A percentile compares a stretch with the other conserved stretches of the same genome.
phyloP scores from a whole-genome alignment of 768 basidiomycete genomes.

The Lanmaoa pseudosensibilis region DNA sequence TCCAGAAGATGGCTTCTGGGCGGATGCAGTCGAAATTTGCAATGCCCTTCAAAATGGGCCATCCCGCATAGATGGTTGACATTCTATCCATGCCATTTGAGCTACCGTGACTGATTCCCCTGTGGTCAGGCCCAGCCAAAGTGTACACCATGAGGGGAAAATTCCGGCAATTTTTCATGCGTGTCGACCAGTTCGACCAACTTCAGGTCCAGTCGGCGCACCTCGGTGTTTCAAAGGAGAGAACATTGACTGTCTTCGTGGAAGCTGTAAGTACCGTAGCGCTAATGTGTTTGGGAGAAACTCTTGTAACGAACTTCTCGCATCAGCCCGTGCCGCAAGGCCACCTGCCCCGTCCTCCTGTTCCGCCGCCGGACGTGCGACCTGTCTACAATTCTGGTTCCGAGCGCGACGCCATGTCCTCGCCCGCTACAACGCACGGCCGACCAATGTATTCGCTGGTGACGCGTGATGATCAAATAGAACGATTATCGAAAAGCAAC shows the following conservation, averaged over 20 bases:
- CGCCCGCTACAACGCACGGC: not conserved
- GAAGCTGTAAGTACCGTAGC: slow-evolving; percentile 48
- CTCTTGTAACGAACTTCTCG: slow-evolving; percentile 1
- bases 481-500: slow-evolving; percentile 26
- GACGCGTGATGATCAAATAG: slow-evolving; percentile 31
- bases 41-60: slow-evolving; percentile 59
- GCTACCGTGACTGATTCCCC: not conserved
- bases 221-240: slow-evolving; percentile 51
- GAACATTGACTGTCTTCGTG: slow-evolving; percentile 57
- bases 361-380: slow-evolving; percentile 5
- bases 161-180: slow-evolving; percentile 68
- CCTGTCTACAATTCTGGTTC: slow-evolving; percentile 18
- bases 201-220: slow-evolving; percentile 56
- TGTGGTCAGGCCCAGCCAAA: slow-evolving; percentile 57
- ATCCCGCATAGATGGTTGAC: slow-evolving; percentile 68
- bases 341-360: slow-evolving; percentile 27
- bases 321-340: slow-evolving; percentile 28
- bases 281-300: not conserved
- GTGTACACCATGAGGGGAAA: slow-evolving; percentile 66
- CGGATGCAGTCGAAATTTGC: slow-evolving; percentile 62
- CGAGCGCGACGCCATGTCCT: slow-evolving; percentile 16
- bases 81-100: not conserved
- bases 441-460: slow-evolving; percentile 9
- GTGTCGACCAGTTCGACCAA: slow-evolving; percentile 51
- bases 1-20: slow-evolving; percentile 64